These are phyloP conservation scores for Penicillium sp. DNA, from an alignment of 2,329 filamentous ascomycete species.

Conservation along the genomic window DNA sequence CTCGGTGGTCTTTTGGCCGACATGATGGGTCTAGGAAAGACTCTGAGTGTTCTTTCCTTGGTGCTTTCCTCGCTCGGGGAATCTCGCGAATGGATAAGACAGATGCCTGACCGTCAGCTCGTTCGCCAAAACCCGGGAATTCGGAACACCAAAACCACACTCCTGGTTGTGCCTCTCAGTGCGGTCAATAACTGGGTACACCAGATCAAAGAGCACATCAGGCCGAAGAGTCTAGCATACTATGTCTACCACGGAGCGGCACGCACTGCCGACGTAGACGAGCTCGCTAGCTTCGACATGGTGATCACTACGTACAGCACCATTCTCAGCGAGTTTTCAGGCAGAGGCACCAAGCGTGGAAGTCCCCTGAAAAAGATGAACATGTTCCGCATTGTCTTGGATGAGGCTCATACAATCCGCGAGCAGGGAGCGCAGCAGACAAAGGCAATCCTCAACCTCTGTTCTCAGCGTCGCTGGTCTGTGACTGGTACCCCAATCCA, in stretches of 20 bases:
- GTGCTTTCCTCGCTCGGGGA: slow-evolving; percentile 61
- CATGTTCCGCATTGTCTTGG: slow-evolving; percentile 90
- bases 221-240: slow-evolving; percentile 58
- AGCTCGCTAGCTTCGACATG: slow-evolving; percentile 70
- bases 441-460: slow-evolving; percentile 73
- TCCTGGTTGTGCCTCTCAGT: slow-evolving; percentile 83
- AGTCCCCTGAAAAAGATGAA: slow-evolving; percentile 70
- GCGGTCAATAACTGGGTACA: slow-evolving; percentile 93
- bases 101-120: slow-evolving; percentile 44
- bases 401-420: slow-evolving; percentile 92
- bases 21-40: slow-evolving; percentile 88
- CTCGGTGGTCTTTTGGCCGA: slow-evolving; percentile 72
- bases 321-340: slow-evolving; percentile 69
- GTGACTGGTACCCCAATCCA: slow-evolving; percentile 97
- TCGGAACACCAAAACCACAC: slow-evolving; percentile 69
- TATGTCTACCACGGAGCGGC: slow-evolving; percentile 83
- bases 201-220: slow-evolving; percentile 79
- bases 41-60: slow-evolving; percentile 76
- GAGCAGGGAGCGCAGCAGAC: slow-evolving; percentile 77
- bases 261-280: slow-evolving; percentile 62
- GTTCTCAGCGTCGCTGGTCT: slow-evolving; percentile 82
- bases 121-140: slow-evolving; percentile 31
- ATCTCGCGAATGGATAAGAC: slow-evolving; percentile 57
- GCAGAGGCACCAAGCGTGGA: slow-evolving; percentile 57
- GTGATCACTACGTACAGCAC: slow-evolving; percentile 92